Evolutionary conservation across 139 green algal genomes (phyloP), one percentile per base, ranked within the genome.

Genomic region (Tetradesmus obliquus): DNA sequence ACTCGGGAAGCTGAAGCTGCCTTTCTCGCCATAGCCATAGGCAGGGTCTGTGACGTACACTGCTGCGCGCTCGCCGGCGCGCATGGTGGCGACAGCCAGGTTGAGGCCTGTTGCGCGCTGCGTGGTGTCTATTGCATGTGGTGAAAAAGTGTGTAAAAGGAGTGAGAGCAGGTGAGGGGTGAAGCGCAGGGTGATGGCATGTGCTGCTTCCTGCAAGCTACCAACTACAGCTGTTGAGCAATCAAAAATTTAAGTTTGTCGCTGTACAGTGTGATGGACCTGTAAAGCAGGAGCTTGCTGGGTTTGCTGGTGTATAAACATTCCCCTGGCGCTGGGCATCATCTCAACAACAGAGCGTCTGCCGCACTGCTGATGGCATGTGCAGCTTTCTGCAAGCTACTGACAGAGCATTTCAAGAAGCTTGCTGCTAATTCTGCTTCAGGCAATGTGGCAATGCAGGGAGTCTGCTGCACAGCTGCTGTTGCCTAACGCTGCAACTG

Each of bases 1-100:
- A 7, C 88, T 91, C 4, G 97, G 97, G 87, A 98, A 99, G 9
- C 94, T 97, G 92, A 99, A 99, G 92, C 88, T 97, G 54, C 97
- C 97, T 57, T 88, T 91, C 6, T 88, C 83, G 5, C 95, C 95
- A 66, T 95, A 96, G 15, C 94, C 95, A 76, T 95, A 96, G 20
- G 90, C 79, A 0, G 93, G 91, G 15, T 94, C 90, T 51, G 94
- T 74, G 5, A 96, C 83, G 80, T 94, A 96, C 5, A 98, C 76
- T 0, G 81, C 72, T 8, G 94, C 94, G 7, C 82, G 76, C 91
- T 97, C 96, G 22, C 97, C 96, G 0, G 82, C 15, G 9, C 66
- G 24, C 97, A 98, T 98, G n/a, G 93, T 94, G 3, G 88, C 89
- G 24, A 97, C 94, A 2, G 94, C 97, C 32, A 94, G 69, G 90